phyloP scores from a whole-genome alignment of 306 rosid species.

The Cucumis melo region DNA sequence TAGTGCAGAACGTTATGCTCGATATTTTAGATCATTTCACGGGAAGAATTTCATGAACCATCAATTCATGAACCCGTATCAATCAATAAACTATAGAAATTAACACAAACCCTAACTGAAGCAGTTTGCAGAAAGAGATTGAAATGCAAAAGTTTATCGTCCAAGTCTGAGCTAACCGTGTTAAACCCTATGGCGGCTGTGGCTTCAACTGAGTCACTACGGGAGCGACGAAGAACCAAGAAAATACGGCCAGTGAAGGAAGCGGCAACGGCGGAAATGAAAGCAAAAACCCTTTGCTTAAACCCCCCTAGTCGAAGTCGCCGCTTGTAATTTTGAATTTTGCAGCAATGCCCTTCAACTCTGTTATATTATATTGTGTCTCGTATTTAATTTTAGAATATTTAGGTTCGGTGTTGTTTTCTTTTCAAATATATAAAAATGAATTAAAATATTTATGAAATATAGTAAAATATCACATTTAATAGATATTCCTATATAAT shows the following conservation, averaged over 20 bases:
- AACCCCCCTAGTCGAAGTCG: not conserved
- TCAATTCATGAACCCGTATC: not conserved
- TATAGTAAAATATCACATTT: no score
- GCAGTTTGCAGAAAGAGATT: not conserved
- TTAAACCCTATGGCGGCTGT: not conserved
- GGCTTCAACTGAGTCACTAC: not conserved
- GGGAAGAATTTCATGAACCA: not conserved
- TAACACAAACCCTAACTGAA: not conserved
- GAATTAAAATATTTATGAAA: no score
- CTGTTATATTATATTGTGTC: not conserved
- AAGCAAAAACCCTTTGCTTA: conserved; percentile 1
- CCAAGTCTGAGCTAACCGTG: not conserved
- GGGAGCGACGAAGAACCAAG: not conserved
- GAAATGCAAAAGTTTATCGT: not conserved
- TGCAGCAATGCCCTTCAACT: not conserved
- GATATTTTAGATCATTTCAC: conserved; percentile 22
- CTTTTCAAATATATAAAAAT: no score
- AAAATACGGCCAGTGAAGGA: not conserved
- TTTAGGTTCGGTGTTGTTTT: no score
- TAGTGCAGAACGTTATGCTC: conserved; percentile 10
- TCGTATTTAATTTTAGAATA: no score
- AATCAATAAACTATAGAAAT: not conserved
- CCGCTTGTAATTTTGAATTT: not conserved
- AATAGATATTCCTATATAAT: no score
- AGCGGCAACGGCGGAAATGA: not conserved